Evolutionary conservation across 805 yeast species (phyloP), one percentile per base, ranked within the genome.

Genomic region (Spathaspora hagerdaliae): DNA sequence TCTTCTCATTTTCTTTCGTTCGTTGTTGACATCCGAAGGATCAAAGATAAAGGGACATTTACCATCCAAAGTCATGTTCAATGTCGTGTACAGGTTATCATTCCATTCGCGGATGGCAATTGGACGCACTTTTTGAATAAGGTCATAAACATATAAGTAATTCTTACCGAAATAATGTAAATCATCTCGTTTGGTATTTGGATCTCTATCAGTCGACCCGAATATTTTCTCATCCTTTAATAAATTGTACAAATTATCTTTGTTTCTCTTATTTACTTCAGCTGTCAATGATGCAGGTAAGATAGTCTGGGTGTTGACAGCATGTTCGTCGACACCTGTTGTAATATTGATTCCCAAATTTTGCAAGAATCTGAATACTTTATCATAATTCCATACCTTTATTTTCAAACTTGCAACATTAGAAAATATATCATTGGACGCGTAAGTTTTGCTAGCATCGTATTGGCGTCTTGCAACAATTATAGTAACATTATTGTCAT

Each of bases 141-240:
- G 71, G 58, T 94, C 99, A 66, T 85, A 92, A 34, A 89, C 83
- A 52, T 85, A 82, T 27, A 89, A 69, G 63, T 83, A 89, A 44
- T 69, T 67, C 34, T 83, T 82, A 42, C 82, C 82, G 63, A 94
- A 87, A 61, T 87, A 87, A 58, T 84, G 83, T 56, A 85, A 78
- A 60, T 92, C 97, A 55, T 87, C 96, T 46, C 96, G 73, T 52
- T 77, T 82, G 2, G 95, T 94, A 50, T 74, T 77, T 10, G 95
- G 94, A 61, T 91, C 97, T 52, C 96, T 78, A 62, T 91, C 97
- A 33, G 85, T 78, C 0, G 96, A 86, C 10, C 97, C 97, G 60
- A 80, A 82, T 11, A 87, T 65, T 57, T 87, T 87, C 59, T 94
- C 99, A 58, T 88, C 90, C 51, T 83, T 82, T 55, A 92, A 74